Conservation (phyloP, 2,329 filamentous ascomycete genomes). For the Phyllosticta citriasiana region DNA sequence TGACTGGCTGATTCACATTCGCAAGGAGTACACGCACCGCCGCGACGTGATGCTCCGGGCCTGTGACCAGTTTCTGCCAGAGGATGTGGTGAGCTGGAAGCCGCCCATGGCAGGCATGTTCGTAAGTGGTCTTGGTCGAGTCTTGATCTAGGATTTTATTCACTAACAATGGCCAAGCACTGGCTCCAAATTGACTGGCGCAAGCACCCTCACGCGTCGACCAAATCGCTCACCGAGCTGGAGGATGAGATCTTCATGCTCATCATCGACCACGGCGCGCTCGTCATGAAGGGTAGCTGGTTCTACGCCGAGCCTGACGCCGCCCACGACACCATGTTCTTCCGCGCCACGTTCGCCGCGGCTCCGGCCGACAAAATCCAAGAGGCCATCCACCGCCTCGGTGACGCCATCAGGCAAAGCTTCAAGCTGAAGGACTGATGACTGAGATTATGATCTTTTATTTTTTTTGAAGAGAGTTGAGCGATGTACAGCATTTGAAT, state of each 20-base stretch:
- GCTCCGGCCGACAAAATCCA: slow-evolving; percentile 47
- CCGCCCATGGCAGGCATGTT: slow-evolving; percentile 90
- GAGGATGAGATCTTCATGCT: slow-evolving; percentile 81
- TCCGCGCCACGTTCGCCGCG: slow-evolving; percentile 82
- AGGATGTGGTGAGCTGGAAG: slow-evolving; percentile 66
- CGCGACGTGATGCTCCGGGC: slow-evolving; percentile 68
- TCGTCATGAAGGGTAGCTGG: slow-evolving; percentile 81
- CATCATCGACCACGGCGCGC: slow-evolving; percentile 64
- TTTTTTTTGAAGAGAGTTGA: neutral
- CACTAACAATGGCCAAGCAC: slow-evolving; percentile 36
- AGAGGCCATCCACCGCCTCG: slow-evolving; percentile 52
- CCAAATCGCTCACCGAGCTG: slow-evolving; percentile 47
- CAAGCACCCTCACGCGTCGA: slow-evolving; percentile 51
- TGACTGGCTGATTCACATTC: slow-evolving; percentile 76
- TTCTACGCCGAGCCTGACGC: slow-evolving; percentile 66
- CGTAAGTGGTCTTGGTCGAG: slow-evolving; percentile 45
- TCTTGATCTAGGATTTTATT: slow-evolving; percentile 3
- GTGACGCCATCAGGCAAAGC: slow-evolving; percentile 56
- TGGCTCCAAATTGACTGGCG: slow-evolving; percentile 63
- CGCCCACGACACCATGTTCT: slow-evolving; percentile 59
- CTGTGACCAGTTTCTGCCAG: slow-evolving; percentile 68
- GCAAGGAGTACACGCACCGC: slow-evolving; percentile 69
- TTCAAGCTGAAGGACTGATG: slow-evolving; percentile 38
- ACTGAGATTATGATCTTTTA: neutral
- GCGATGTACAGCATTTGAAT: neutral